These are phyloP conservation scores for Thecaphora thlaspeos DNA, from an alignment of 1,284 basidiomycete species.

Conservation along the genomic window DNA sequence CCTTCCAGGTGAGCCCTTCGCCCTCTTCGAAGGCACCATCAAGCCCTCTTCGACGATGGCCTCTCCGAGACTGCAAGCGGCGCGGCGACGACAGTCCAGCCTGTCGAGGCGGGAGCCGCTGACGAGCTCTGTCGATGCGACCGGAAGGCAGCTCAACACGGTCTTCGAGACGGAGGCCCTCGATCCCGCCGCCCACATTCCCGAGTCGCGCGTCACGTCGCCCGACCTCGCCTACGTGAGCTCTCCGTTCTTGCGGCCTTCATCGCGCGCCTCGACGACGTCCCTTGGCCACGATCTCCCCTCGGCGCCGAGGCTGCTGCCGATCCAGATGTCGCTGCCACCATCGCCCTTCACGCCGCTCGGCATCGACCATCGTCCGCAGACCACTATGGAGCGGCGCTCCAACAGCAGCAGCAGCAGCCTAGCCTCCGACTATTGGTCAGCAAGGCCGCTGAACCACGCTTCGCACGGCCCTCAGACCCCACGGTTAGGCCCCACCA, in stretches of 20 bases:
- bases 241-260: conserved; percentile 20
- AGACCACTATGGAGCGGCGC: too few species aligned
- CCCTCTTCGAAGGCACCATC: too few species aligned
- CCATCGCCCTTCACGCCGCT: conserved; percentile 37
- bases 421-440: background rate
- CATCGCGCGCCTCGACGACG: conserved; percentile 12
- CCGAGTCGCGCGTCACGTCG: conserved; percentile 20
- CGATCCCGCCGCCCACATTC: conserved; percentile 18
- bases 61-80: background rate
- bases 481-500: conserved; percentile 35
- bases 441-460: background rate
- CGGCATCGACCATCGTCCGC: conserved; percentile 7
- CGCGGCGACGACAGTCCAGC: background rate
- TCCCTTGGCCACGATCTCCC: conserved; percentile 26
- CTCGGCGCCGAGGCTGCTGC: conserved; percentile 34
- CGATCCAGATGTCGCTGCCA: conserved; percentile 32
- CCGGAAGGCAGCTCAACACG: conserved; percentile 28
- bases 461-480: conserved; percentile 4
- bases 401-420: too few species aligned
- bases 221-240: conserved; percentile 28
- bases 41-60: background rate
- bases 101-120: conserved; percentile 24
- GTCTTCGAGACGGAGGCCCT: conserved; percentile 24
- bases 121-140: conserved; percentile 15
- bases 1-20: too few species aligned